phyloP scores from a whole-genome alignment of 192 early-diverging fungal genomes.

The Coemansia sp. region DNA sequence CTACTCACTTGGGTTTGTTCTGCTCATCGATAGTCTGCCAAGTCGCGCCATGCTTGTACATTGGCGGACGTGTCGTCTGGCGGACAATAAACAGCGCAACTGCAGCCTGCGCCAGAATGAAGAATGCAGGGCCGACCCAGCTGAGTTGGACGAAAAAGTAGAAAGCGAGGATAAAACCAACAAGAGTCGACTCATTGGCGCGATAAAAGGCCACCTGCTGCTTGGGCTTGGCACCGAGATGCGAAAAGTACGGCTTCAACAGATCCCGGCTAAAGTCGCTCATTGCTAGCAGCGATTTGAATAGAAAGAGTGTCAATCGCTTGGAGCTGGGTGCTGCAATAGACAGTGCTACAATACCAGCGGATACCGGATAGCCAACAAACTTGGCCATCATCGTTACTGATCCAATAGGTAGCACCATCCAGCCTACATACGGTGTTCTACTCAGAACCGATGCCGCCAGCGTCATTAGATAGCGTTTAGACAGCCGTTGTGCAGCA shows the following conservation, averaged over 20 bases:
- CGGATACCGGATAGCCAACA: slow-evolving; percentile 39
- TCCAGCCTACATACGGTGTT: slow-evolving; percentile 39
- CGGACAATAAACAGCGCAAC: slow-evolving; percentile 42
- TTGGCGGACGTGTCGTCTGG: slow-evolving; percentile 26
- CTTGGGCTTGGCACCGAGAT: slow-evolving; percentile 42
- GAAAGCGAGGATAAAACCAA: slow-evolving; percentile 44
- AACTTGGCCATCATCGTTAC: slow-evolving; percentile 44
- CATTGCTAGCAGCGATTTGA: slow-evolving; percentile 51
- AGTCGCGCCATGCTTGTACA: slow-evolving; percentile 25
- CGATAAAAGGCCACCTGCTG: slow-evolving; percentile 40
- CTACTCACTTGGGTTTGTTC: neutral
- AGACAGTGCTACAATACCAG: slow-evolving; percentile 19
- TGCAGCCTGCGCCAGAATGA: slow-evolving; percentile 42
- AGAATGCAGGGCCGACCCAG: slow-evolving; percentile 51
- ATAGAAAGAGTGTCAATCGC: slow-evolving; percentile 31
- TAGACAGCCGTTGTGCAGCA: slow-evolving; percentile 26
- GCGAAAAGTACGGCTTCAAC: slow-evolving; percentile 41
- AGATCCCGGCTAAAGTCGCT: slow-evolving; percentile 48
- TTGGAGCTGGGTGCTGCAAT: slow-evolving; percentile 31
- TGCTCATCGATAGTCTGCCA: slow-evolving; percentile 22
- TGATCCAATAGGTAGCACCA: slow-evolving; percentile 37
- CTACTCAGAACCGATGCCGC: slow-evolving; percentile 25
- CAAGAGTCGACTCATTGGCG: slow-evolving; percentile 32
- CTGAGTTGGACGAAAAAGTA: slow-evolving; percentile 51
- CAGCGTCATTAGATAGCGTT: slow-evolving; percentile 44